Evolutionary conservation across 129 eudicot species (phyloP), one percentile per base, ranked within the genome.

Genomic region (Chrysanthemum makinoi): DNA sequence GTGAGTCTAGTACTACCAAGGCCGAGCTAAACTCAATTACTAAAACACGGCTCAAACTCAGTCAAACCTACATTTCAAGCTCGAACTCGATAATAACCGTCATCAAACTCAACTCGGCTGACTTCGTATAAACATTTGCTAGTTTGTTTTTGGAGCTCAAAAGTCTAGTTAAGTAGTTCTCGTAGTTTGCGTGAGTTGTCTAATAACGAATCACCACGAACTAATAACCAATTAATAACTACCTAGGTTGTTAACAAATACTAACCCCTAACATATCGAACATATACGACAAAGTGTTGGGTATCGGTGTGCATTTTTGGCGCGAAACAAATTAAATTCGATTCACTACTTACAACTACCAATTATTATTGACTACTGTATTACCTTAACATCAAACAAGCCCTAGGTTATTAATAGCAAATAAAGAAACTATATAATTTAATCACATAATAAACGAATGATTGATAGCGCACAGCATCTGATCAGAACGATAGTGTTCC

Each of bases 381-480:
- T 30, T 30, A 30, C 0, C 39, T 33, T 33, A 33, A 33, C 39
- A 33, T 33, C 6, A 33, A 33, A 33, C 39, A 33, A 5, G 57
- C 66, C 66, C 66, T 74, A 74, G 78, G 71, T 64, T 55, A 52
- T 6, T 5, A 39, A 57, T 28, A 28, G 4, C 30, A 26, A 2
- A 26, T 26, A 26, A 4, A 4, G 3, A 28, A 28, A 30, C 35
- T 30, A 30, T 30, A 5, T 30, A 4, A 30, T 3, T 30, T 4
- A 30, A 30, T 30, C 35, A 30, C 5, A 30, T 30, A 30, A 30
- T 4, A 30, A 30, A 30, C 35, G 35, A 30, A 30, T 30, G 35
- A 52, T 6, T 5, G 51, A 57, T 94, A 60, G 99, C 84, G 86
- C 96, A 94, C 46, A 89, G 88, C 95, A 85, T 80, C 57, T 89